Evolutionary conservation across 768 basidiomycete genomes (phyloP).

Genomic region (Tylopilus felleus): DNA sequence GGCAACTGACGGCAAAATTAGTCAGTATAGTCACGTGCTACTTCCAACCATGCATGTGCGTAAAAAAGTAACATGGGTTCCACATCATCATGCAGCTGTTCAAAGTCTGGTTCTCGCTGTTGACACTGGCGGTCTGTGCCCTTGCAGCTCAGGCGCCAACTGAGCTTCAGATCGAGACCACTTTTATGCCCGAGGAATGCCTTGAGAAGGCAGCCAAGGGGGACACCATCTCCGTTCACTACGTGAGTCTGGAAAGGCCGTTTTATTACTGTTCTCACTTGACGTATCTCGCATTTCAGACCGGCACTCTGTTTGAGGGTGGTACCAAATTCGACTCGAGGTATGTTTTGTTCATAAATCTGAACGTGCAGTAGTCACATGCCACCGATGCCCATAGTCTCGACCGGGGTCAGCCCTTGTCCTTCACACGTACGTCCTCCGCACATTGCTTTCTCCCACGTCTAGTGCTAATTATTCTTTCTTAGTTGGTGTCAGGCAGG

Average conservation of each 20-base stretch:
- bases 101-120: conserved; percentile 41
- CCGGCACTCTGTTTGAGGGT: conserved; percentile 71
- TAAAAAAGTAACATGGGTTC: not conserved
- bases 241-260: conserved; percentile 44
- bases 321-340: conserved; percentile 92
- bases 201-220: conserved; percentile 52
- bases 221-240: conserved; percentile 72
- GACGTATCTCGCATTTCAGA: conserved; percentile 27
- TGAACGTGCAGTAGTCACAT: not conserved
- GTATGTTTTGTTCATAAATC: conserved; percentile 33
- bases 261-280: not conserved
- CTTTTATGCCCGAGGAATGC: conserved; percentile 57
- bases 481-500: conserved; percentile 74
- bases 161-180: conserved; percentile 61
- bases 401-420: conserved; percentile 73
- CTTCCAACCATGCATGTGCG: not conserved
- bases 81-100: conserved; percentile 49
- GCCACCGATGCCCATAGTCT: conserved; percentile 42
- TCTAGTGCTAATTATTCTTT: conserved; percentile 1
- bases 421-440: conserved; percentile 65
- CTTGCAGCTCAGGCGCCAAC: conserved; percentile 47
- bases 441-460: not conserved
- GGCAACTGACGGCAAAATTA: conserved; percentile 5
- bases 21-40: conserved; percentile 7
- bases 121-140: conserved; percentile 47